Conservation (phyloP, 2,329 filamentous ascomycete species). For the Elsinoe batatas region DNA sequence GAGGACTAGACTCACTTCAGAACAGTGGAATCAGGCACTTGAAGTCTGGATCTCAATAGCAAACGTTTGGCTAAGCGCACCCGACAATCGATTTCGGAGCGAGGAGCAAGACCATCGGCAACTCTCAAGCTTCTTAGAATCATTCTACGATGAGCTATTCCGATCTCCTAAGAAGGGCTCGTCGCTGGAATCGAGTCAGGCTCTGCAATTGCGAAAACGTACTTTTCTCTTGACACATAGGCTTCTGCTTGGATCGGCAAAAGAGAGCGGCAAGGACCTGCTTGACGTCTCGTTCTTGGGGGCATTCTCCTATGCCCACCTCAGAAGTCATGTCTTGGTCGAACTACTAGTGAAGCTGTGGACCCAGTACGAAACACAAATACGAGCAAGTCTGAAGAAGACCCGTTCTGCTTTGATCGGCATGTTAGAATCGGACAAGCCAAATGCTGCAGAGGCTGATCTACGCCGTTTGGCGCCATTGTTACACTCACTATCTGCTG, state of each 20-base stretch:
- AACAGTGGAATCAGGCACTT: not conserved
- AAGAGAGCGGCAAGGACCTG: not conserved
- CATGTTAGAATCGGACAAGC: slow-evolving; percentile 52
- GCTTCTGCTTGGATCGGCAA: not conserved
- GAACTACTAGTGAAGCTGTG: not conserved
- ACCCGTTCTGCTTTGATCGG: slow-evolving; percentile 38
- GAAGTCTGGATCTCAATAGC: not conserved
- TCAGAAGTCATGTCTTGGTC: not conserved
- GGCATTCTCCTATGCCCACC: slow-evolving; percentile 3
- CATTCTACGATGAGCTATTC: slow-evolving; percentile 5
- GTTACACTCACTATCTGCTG: slow-evolving; percentile 49
- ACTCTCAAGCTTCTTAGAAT: not conserved
- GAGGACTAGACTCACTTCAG: not conserved
- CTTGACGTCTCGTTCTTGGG: slow-evolving; percentile 1
- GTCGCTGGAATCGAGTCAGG: not conserved
- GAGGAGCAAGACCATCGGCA: not conserved
- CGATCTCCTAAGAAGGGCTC: not conserved
- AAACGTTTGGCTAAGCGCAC: not conserved
- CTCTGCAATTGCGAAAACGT: not conserved
- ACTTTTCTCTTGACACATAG: not conserved
- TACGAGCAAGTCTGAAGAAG: not conserved
- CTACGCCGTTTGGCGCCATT: slow-evolving; percentile 54
- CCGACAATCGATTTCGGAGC: not conserved
- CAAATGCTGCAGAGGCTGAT: slow-evolving; percentile 45
- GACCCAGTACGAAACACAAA: not conserved